Conservation (phyloP, 441 rosid species). For the Flueggea neowawraea region DNA sequence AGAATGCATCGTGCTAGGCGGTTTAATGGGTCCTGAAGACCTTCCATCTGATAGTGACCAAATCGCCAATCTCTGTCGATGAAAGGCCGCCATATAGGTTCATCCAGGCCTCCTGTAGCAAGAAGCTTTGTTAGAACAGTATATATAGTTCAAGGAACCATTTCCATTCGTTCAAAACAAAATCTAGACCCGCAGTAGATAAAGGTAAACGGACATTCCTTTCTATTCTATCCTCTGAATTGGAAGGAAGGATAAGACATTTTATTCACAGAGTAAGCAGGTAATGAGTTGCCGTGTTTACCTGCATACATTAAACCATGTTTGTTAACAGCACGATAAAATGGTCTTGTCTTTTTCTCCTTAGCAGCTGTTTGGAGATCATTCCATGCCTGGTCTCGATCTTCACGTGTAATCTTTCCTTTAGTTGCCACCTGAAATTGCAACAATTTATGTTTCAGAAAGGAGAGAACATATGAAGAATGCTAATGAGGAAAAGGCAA, state of each 20-base stretch:
- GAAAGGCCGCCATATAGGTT: constrained; percentile 52
- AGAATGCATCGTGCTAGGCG: constrained; percentile 49
- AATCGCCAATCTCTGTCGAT: constrained; percentile 89
- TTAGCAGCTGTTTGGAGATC: constrained; percentile 70
- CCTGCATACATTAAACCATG: constrained; percentile 94
- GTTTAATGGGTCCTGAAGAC: constrained; percentile 89
- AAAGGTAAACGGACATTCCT: no score
- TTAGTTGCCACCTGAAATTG: constrained; percentile 59
- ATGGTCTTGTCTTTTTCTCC: constrained; percentile 62
- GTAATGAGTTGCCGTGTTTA: constrained; percentile 23
- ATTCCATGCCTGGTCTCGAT: constrained; percentile 67
- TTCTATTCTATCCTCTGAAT: no score
- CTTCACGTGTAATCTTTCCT: constrained; percentile 63
- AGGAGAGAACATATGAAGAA: constrained; percentile 2
- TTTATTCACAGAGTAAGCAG: not conserved
- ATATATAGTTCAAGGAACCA: not conserved
- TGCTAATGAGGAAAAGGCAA: not conserved
- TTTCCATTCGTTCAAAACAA: no score
- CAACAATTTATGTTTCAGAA: not conserved
- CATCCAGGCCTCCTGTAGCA: constrained; percentile 82
- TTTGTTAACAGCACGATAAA: constrained; percentile 70
- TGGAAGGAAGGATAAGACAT: no score
- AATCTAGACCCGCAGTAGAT: no score
- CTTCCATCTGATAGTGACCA: constrained; percentile 96
- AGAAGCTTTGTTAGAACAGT: not conserved